These are phyloP conservation scores for Poterioochromonas sp. DNA, from an alignment of 352 stramenopile genomes.

Conservation along the genomic window DNA sequence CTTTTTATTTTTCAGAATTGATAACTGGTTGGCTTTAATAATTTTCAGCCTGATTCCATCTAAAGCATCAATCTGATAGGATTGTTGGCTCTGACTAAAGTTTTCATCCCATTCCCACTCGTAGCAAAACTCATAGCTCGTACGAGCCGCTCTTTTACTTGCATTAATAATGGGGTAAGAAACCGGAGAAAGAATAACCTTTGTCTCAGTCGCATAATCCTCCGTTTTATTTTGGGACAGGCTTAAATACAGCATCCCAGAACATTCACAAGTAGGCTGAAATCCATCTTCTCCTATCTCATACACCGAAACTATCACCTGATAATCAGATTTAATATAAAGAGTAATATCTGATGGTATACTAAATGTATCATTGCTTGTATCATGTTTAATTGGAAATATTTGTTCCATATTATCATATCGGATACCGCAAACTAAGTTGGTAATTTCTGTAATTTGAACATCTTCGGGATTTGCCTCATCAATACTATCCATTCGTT, in stretches of 20 bases:
- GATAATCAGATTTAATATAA: background rate
- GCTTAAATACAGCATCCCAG: background rate
- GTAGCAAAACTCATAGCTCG: too few relatives aligned
- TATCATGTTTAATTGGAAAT: background rate
- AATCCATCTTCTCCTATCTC: slow-evolving; percentile 21
- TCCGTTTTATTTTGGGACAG: background rate
- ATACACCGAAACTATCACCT: background rate
- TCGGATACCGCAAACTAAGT: background rate
- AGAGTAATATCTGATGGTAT: background rate
- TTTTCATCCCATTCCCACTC: too few relatives aligned
- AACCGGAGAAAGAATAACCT: background rate
- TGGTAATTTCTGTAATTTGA: background rate
- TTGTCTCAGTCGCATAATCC: background rate
- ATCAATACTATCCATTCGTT: background rate
- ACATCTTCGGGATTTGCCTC: background rate
- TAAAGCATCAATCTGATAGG: background rate
- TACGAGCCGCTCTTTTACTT: too few relatives aligned
- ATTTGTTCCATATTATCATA: background rate
- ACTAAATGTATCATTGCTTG: background rate
- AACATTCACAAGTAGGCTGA: background rate
- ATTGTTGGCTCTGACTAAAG: too few relatives aligned
- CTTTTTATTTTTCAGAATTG: background rate
- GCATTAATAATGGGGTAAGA: background rate
- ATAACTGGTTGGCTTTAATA: background rate
- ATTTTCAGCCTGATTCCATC: background rate